Evolutionary conservation across 179 eudicot species (phyloP), one percentile per base, ranked within the genome.

Genomic region (Camellia oleifera): DNA sequence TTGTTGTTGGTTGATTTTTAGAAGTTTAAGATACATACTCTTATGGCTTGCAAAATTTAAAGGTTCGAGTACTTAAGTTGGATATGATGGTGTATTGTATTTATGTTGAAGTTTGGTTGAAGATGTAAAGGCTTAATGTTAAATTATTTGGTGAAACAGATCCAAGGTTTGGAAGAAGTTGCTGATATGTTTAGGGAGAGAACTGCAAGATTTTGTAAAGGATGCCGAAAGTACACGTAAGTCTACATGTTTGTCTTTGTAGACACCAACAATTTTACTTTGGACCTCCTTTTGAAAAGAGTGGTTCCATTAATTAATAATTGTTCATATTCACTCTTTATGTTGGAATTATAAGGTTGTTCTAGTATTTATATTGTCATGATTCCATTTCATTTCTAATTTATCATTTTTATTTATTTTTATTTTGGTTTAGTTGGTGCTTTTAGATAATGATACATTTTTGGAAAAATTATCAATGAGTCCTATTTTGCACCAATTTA

Each of bases 171-270:
- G 86, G 98, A 94, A 88, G 98, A 94, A 83, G 84, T 82, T 82
- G 87, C 93, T 62, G 98, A 94, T 67, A 63, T 78, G 80, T 72
- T 94, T 58, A 88, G 92, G 84, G 98, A 94, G 32, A 89, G 91
- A 88, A 86, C 92, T 81, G 78, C 87, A 61, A 94, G 88, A 85
- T 94, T 90, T 73, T 89, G 89, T 76, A 94, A 92, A 88, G 95
- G 95, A 80, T 91, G 95, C 78, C 93, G 93, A 73, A 94, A 92
- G 87, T 94, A 94, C 86, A 88, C 90, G 98, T 94, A 89, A 87
- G 98, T 79, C 45, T 65, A 50, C 58, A 18, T 14, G 18, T 62
- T 15, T 76, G 46, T 65, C 40, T 63, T 79, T 78, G 40, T 32
- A 32, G 40, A 32, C 40, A 32, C 54, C 9, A 9, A 4, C 7